Percentiles rank a stretch among this genome's conserved stretches.
These are phyloP conservation scores for Alternaria infectoria DNA, from an alignment of 2,329 filamentous ascomycete species.

Conservation along the genomic window DNA sequence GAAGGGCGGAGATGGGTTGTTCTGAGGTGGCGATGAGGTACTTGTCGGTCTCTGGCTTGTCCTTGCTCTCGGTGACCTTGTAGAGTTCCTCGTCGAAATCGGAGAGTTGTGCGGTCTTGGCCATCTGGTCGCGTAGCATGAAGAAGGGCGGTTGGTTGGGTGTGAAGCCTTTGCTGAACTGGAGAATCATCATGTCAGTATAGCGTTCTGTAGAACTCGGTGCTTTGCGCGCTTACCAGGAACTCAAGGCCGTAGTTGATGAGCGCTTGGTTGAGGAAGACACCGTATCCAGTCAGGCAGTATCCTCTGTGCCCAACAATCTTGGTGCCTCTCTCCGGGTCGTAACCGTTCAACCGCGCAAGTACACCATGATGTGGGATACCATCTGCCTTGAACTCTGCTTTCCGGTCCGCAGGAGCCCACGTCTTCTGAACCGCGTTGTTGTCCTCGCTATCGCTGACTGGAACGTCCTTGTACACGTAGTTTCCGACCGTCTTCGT, in stretches of 20 bases:
- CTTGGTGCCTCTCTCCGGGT: conserved; percentile 80
- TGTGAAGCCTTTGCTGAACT: conserved; percentile 75
- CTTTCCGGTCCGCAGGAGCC: conserved; percentile 75
- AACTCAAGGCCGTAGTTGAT: conserved; percentile 77
- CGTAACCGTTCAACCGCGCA: conserved; percentile 85
- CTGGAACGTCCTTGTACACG: conserved; percentile 85
- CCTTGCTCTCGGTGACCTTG: conserved; percentile 86
- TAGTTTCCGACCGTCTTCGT: conserved; percentile 86
- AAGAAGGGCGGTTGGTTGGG: conserved; percentile 68
- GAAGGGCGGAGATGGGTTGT: conserved; percentile 91
- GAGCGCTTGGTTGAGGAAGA: conserved; percentile 89
- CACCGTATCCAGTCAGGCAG: conserved; percentile 86
- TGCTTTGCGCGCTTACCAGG: not conserved
- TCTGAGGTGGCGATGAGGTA: conserved; percentile 79
- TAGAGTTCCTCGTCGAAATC: conserved; percentile 98
- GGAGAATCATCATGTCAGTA: not conserved
- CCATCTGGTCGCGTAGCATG: conserved; percentile 96
- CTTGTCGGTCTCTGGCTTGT: conserved; percentile 83
- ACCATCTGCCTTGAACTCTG: conserved; percentile 78
- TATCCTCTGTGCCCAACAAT: conserved; percentile 94
- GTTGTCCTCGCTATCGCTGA: conserved; percentile 87
- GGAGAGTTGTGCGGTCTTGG: conserved; percentile 94
- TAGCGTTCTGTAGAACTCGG: not conserved
- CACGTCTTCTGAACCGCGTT: conserved; percentile 79
- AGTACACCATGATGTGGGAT: conserved; percentile 97